Evolutionary conservation across 192 early-diverging fungal species (phyloP), one percentile per base, ranked within the genome.

Genomic region (Dimargaris xerosporica): DNA sequence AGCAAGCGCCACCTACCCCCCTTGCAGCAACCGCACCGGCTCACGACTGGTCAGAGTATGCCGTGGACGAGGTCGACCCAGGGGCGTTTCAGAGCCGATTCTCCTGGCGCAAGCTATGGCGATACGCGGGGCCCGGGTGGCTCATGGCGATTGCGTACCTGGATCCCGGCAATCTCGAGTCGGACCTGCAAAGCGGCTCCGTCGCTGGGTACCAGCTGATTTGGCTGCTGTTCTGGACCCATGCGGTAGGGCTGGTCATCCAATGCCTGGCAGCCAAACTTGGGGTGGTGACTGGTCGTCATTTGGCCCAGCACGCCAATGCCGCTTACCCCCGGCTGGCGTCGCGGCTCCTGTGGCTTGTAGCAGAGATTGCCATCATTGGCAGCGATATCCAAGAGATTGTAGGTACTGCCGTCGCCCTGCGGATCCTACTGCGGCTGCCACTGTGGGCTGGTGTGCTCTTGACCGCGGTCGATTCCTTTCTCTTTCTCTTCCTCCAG

Each of bases 361-460:
- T 83, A 51, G 81, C 78, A 44, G 80, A 86, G 63, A 59, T 80
- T 12, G 84, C 84, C 5, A 86, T 86, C 44, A 84, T 86, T 29
- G 82, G 82, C 5, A 82, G 80, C 0, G 84, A 86, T 54, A 86
- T 86, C 43, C 84, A 86, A 62, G 84, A 86, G 56, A 88, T 93
- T 17, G 83, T 94, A n/a, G 92, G 92, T 13, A 90, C 91, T 7
- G 92, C 91, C 3, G 91, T 94, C 59, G 89, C 87, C 1, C 64
- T 94, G 43, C 82, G 88, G 31, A 75, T 94, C 44, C 66, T 94
- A 42, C 86, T 91, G 62, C 70, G 74, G 3, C 54, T 90, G 0
- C 73, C 80, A 4, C 56, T 94, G 13, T 80, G 80, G 72, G 71
- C 75, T 42, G 92, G 92, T 5, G 83, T 93, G 2, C 67, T 90